Percentiles rank a stretch among this genome's conserved stretches.
These are phyloP conservation scores for Fraxinus angustifolia DNA, from an alignment of 305 asterid species.

Conservation along the genomic window DNA sequence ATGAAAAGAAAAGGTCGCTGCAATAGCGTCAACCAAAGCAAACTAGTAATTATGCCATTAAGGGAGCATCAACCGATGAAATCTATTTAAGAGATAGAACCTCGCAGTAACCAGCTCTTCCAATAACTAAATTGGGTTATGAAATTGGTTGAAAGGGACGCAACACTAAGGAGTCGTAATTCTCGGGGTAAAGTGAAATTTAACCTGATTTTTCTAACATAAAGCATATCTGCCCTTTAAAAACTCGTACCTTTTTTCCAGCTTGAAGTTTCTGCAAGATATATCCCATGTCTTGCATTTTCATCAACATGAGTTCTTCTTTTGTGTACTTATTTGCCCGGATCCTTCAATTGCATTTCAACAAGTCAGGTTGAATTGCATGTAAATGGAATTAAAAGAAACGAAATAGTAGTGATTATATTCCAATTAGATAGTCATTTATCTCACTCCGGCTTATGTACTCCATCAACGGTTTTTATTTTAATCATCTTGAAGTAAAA, in stretches of 20 bases:
- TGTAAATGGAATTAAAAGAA: not conserved
- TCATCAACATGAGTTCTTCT: slow-evolving; percentile 75
- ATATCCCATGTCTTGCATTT: slow-evolving; percentile 77
- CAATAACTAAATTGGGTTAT: not conserved
- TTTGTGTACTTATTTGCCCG: slow-evolving; percentile 55
- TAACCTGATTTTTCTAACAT: not conserved
- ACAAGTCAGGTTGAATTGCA: slow-evolving; percentile 14
- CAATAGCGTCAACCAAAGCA: not conserved
- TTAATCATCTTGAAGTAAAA: slow-evolving; percentile 73
- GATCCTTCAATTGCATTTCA: slow-evolving; percentile 42
- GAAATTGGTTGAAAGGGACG: not conserved
- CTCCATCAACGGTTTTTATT: slow-evolving; percentile 55
- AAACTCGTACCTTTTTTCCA: slow-evolving; percentile 54
- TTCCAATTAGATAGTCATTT: not conserved
- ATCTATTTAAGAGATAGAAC: not conserved
- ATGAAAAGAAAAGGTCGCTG: not conserved
- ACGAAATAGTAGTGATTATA: not conserved
- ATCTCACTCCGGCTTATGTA: slow-evolving; percentile 69
- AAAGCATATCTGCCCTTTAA: not conserved
- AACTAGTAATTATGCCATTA: not conserved
- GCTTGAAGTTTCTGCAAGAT: slow-evolving; percentile 63
- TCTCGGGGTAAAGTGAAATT: not conserved
- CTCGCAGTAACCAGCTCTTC: not conserved
- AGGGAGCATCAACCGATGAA: not conserved
- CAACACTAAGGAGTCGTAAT: not conserved